These are phyloP conservation scores for Raffaelea ambrosiae DNA, from an alignment of 2,329 filamentous ascomycete species.

Conservation along the genomic window DNA sequence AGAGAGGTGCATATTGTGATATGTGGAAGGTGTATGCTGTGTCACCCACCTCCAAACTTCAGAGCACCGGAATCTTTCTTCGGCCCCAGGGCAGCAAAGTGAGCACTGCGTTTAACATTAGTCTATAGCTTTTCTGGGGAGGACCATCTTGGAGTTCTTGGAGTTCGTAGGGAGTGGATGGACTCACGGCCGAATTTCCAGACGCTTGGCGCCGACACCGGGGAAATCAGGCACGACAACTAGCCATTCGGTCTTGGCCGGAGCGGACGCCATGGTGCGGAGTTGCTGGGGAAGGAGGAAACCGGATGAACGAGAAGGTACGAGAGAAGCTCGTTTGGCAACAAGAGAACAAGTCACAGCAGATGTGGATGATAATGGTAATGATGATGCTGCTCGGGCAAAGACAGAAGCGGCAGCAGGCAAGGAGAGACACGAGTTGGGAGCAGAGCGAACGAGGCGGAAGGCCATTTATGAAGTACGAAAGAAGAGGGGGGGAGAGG, in stretches of 20 bases:
- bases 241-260: slow-evolving; percentile 51
- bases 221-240: slow-evolving; percentile 61
- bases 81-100: slow-evolving; percentile 43
- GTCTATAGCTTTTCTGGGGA: no score
- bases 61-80: slow-evolving; percentile 40
- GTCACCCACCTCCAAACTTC: slow-evolving; percentile 54
- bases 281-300: not conserved
- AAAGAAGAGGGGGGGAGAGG: no score
- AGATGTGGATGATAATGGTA: no score
- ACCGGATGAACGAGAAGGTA: not conserved
- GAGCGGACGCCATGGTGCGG: slow-evolving; percentile 20
- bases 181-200: slow-evolving; percentile 51
- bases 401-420: no score
- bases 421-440: no score
- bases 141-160: no score
- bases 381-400: no score
- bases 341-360: not conserved
- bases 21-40: no score
- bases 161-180: not conserved
- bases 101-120: no score
- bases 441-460: not conserved
- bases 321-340: not conserved
- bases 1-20: no score
- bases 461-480: slow-evolving; percentile 2
- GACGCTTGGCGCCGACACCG: slow-evolving; percentile 48